Percentiles rank a stretch among this genome's conserved stretches.
Evolutionary conservation across 2,329 filamentous ascomycete species (phyloP).

Genomic region (Cucurbitaria berberidis): DNA sequence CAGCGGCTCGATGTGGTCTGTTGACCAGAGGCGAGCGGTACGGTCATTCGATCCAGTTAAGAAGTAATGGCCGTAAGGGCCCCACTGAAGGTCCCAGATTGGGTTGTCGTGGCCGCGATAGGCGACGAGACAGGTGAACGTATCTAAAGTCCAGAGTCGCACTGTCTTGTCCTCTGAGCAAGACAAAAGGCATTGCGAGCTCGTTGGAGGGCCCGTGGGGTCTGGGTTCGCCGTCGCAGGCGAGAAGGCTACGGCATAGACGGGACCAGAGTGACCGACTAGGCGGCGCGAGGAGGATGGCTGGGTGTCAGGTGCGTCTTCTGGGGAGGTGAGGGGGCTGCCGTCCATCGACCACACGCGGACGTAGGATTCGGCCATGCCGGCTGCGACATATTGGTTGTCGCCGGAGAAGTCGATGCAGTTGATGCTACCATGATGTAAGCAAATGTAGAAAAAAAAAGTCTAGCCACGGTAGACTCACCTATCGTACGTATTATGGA

Average conservation of each 20-base stretch:
- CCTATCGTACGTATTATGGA: conserved; percentile 95
- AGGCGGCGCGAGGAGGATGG: conserved; percentile 72
- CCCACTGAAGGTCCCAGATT: conserved; percentile 87
- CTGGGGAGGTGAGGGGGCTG: conserved; percentile 73
- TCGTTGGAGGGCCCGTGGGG: conserved; percentile 58
- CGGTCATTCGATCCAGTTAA: conserved; percentile 86
- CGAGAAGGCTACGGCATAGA: conserved; percentile 90
- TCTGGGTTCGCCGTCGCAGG: conserved; percentile 64
- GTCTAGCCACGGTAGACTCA: conserved; percentile 52
- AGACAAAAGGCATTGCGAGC: conserved; percentile 80
- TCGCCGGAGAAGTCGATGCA: conserved; percentile 96
- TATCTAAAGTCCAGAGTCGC: conserved; percentile 89
- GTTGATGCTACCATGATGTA: conserved; percentile 68
- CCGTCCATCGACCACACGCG: conserved; percentile 92
- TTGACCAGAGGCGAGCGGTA: conserved; percentile 88
- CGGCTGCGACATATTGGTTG: conserved; percentile 82
- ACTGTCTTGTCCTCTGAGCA: conserved; percentile 86
- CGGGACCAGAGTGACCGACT: conserved; percentile 87
- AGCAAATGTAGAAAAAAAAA: not conserved
- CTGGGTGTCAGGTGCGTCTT: conserved; percentile 61
- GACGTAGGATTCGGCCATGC: conserved; percentile 93
- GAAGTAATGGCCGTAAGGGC: conserved; percentile 95
- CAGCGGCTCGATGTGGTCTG: conserved; percentile 87
- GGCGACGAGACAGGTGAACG: conserved; percentile 89
- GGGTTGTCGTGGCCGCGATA: conserved; percentile 94